Evolutionary conservation across 352 stramenopile genomes (phyloP), one percentile per base, ranked within the genome.

Genomic region (Phytophthora crassamura): DNA sequence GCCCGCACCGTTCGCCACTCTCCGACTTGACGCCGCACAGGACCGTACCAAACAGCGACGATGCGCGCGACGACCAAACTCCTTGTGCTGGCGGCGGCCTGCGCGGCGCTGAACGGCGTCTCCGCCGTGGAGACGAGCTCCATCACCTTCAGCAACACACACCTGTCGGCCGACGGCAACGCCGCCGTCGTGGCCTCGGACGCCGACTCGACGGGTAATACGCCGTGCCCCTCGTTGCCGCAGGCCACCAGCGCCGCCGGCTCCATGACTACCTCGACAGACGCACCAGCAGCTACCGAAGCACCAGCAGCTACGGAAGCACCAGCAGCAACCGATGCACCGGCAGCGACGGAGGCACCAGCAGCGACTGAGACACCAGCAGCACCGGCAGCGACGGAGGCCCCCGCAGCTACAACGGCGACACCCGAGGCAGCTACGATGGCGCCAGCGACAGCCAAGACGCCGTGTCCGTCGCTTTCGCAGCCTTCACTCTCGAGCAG

Each of bases 391-490:
- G 50, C 54, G 12, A 58, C 52, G 11, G 56, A 34, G 16, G 50
- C 35, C 16, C 39, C 59, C 10, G 51, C 34, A 7, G 51, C 15
- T 8, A 43, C 46, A 33, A 18, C 57, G 5, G n/a, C 48, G 14
- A 34, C 46, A 33, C 28, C 39, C 4, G 50, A 53, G 4, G 39
- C 51, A 11, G 20, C 46, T 1, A 32, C 28, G 14, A 46, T 53
- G 4, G 18, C 59, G 22, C 22, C 34, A 6, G 25, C 56, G 10
- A 16, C 56, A 42, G 47, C 47, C 34, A 73, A 71, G 48, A 63
- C 72, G 15, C 72, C 72, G 35, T 79, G 72, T 18, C 72, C 72
- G 20, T 64, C 72, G 39, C 59, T 79, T 2, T 46, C 52, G 36
- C 67, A 79, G 39, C 67, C 64, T 15, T 52, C 64, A 16, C 41